phyloP scores from a whole-genome alignment of 2,329 filamentous ascomycete genomes.

The Fusarium tuaranense region DNA sequence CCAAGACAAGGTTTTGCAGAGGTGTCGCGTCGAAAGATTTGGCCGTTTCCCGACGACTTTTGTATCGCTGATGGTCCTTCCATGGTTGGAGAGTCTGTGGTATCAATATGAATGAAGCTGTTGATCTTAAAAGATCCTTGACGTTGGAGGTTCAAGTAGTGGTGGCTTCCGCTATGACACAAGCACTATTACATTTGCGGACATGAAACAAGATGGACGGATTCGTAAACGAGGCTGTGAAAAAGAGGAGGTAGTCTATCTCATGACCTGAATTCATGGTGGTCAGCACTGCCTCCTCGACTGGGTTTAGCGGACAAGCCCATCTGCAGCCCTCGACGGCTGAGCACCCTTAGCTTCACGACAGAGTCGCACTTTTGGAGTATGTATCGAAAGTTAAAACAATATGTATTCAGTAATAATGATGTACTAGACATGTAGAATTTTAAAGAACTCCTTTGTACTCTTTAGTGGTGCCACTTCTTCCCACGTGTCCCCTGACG shows the following conservation, averaged over 20 bases:
- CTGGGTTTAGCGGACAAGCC: not conserved
- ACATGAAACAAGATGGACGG: not conserved
- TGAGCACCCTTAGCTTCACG: not conserved
- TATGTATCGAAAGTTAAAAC: not conserved
- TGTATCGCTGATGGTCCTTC: not conserved
- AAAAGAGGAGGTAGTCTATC: not conserved
- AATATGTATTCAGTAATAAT: not conserved
- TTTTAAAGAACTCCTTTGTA: not conserved
- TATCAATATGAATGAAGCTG: not conserved
- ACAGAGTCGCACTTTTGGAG: not conserved
- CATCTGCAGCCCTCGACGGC: not conserved
- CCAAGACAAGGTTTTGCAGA: not conserved
- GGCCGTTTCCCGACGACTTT: not conserved
- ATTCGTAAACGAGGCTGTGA: not conserved
- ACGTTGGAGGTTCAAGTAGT: not conserved
- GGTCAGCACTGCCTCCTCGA: not conserved
- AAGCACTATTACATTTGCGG: not conserved
- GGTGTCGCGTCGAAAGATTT: not conserved
- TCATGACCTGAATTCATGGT: not conserved
- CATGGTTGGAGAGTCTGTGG: not conserved
- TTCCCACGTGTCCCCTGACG: constrained; percentile 15
- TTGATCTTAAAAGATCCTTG: not conserved
- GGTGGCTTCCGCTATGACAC: not conserved
- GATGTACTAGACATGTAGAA: constrained; percentile 1
- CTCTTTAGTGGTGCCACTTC: not conserved